Evolutionary conservation across 2,329 filamentous ascomycete species (phyloP).

Genomic region (Fusarium avenaceum): DNA sequence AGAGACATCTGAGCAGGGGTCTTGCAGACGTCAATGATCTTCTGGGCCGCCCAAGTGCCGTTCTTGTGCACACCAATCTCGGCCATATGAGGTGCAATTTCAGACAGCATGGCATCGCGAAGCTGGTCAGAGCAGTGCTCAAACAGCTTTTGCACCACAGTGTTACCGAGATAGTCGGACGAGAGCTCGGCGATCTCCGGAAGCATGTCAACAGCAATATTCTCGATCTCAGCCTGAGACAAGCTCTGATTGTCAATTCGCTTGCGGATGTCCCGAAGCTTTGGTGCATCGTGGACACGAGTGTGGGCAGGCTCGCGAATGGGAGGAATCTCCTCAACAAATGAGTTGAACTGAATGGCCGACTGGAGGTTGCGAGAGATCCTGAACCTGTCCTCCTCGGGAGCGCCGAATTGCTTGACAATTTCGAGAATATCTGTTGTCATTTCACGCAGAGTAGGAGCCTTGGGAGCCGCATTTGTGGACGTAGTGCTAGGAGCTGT

Average conservation of each 20-base stretch:
- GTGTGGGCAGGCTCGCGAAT: conserved; percentile 90
- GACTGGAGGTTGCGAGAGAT: conserved; percentile 81
- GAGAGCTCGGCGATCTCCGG: conserved; percentile 95
- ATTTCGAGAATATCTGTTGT: conserved; percentile 87
- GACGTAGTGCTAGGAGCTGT: conserved; percentile 52
- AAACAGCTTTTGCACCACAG: conserved; percentile 98
- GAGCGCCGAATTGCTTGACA: conserved; percentile 88
- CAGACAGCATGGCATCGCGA: conserved; percentile 89
- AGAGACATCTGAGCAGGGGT: conserved; percentile 83
- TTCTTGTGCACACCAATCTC: conserved; percentile 99
- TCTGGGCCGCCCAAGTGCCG: conserved; percentile 98
- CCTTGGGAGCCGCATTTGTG: conserved; percentile 67
- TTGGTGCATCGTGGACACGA: conserved; percentile 91
- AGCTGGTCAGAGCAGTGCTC: conserved; percentile 93
- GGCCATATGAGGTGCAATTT: conserved; percentile 91
- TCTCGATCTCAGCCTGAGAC: conserved; percentile 88
- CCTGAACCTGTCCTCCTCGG: conserved; percentile 79
- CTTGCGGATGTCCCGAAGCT: conserved; percentile 95
- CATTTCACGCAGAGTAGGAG: conserved; percentile 82
- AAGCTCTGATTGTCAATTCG: conserved; percentile 95
- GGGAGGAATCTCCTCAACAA: conserved; percentile 86
- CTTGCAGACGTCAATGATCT: conserved; percentile 97
- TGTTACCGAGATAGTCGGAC: conserved; percentile 97
- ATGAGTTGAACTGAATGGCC: conserved; percentile 80
- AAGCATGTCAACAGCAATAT: conserved; percentile 92